These are phyloP conservation scores for Xerocomus amazonicus DNA, from an alignment of 1,284 basidiomycete species.

Conservation along the genomic window DNA sequence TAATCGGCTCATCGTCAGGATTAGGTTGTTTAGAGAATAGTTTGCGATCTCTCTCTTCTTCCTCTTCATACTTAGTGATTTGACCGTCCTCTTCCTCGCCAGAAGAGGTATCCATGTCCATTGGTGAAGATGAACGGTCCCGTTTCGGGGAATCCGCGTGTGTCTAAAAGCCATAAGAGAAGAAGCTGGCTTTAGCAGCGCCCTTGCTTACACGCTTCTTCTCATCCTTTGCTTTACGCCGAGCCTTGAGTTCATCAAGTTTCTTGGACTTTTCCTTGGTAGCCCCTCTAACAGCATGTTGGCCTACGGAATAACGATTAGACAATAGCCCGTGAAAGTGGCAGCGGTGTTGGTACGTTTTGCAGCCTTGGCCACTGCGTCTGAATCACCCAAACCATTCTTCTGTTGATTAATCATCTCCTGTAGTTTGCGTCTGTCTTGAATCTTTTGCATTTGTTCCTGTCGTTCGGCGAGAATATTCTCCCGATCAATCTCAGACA, in stretches of 20 bases:
- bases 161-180: slow-evolving; percentile 32
- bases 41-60: slow-evolving; percentile 62
- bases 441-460: slow-evolving; percentile 76
- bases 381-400: slow-evolving; percentile 44
- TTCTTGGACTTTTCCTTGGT: slow-evolving; percentile 81
- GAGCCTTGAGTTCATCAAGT: slow-evolving; percentile 80
- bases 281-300: slow-evolving; percentile 73
- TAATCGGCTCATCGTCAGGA: slow-evolving; percentile 50
- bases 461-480: slow-evolving; percentile 75
- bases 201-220: slow-evolving; percentile 56
- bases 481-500: slow-evolving; percentile 89
- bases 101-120: slow-evolving; percentile 78
- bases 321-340: neutral
- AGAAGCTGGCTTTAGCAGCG: neutral
- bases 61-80: slow-evolving; percentile 63
- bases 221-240: slow-evolving; percentile 76
- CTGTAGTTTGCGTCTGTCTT: slow-evolving; percentile 72
- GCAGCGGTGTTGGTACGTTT: slow-evolving; percentile 52
- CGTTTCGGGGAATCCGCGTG: slow-evolving; percentile 54
- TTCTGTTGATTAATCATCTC: slow-evolving; percentile 72
- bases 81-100: slow-evolving; percentile 71
- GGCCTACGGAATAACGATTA: slow-evolving; percentile 42
- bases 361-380: slow-evolving; percentile 66
- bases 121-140: slow-evolving; percentile 67
- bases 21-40: slow-evolving; percentile 46